Evolutionary conservation across 2,329 filamentous ascomycete species (phyloP).

Genomic region (Ceratocystis colombiana): DNA sequence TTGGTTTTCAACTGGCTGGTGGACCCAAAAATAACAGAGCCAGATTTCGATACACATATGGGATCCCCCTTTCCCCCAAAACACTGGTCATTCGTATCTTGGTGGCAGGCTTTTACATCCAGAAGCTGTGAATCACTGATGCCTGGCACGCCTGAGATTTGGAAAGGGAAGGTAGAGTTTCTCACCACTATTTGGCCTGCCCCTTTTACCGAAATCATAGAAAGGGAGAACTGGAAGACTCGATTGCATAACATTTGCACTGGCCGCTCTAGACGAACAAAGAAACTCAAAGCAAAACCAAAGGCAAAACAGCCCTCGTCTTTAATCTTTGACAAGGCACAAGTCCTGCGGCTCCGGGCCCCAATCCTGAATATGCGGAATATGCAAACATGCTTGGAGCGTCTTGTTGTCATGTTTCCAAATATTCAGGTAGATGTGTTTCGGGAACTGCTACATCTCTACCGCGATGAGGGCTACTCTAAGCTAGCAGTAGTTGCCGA

Average conservation of each 20-base stretch:
- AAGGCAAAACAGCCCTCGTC: neutral
- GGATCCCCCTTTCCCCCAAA: neutral
- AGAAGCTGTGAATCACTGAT: neutral
- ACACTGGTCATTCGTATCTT: neutral
- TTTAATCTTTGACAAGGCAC: neutral
- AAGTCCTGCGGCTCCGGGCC: neutral
- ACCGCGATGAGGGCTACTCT: constrained; percentile 58
- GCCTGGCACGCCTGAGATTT: neutral
- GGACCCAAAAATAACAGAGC: neutral
- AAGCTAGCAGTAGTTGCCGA: constrained; percentile 68
- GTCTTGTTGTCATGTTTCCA: constrained; percentile 63
- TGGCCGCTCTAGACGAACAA: neutral
- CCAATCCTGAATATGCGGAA: neutral
- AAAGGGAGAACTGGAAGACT: constrained; percentile 1
- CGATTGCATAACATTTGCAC: neutral
- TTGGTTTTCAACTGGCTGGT: neutral
- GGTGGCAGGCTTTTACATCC: neutral
- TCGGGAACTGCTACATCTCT: constrained; percentile 65
- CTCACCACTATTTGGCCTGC: neutral
- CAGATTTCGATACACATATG: neutral
- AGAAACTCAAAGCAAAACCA: neutral
- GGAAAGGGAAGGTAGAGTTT: neutral
- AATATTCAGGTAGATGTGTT: constrained; percentile 75
- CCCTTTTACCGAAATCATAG: neutral
- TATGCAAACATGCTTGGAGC: constrained; percentile 43